A percentile compares a stretch with the other conserved stretches of the same genome.
phyloP scores from a whole-genome alignment of 2,329 filamentous ascomycete genomes.

The Aspergillus sp. region DNA sequence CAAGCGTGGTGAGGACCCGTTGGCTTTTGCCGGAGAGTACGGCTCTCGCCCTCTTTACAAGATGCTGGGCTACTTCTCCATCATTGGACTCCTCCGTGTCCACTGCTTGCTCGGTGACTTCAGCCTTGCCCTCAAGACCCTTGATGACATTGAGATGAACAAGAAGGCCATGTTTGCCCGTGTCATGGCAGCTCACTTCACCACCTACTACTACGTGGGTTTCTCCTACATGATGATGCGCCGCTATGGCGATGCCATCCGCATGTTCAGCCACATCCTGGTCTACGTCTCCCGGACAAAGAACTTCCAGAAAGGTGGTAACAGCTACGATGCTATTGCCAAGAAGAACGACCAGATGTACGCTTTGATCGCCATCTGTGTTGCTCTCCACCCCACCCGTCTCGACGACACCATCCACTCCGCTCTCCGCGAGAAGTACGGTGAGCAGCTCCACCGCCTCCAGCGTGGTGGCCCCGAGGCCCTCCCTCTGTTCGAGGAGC shows the following conservation, averaged over 20 bases:
- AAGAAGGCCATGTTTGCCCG: conserved; percentile 99
- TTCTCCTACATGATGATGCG: conserved; percentile 99
- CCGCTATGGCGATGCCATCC: conserved; percentile 97
- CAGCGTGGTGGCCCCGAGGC: conserved; percentile 94
- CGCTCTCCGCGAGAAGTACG: conserved; percentile 96
- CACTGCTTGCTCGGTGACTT: conserved; percentile 97
- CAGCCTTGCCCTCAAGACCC: conserved; percentile 94
- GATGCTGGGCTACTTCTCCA: conserved; percentile 99
- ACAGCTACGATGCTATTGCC: conserved; percentile 90
- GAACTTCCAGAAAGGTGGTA: conserved; percentile 98
- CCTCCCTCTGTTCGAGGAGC: conserved; percentile 94
- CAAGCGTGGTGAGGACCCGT: conserved; percentile 88
- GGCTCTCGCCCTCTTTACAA: conserved; percentile 90
- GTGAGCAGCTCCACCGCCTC: conserved; percentile 93
- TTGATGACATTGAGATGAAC: conserved; percentile 99
- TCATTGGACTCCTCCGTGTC: conserved; percentile 92
- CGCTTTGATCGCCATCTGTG: conserved; percentile 96
- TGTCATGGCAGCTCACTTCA: conserved; percentile 99
- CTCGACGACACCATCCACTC: conserved; percentile 99
- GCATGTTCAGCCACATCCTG: conserved; percentile 99
- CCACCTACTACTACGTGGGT: conserved; percentile 99
- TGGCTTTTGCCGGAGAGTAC: conserved; percentile 87
- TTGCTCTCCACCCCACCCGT: conserved; percentile 93
- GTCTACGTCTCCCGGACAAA: conserved; percentile 98
- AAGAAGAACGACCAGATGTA: conserved; percentile 99